Conservation (phyloP, 805 yeast species). For the Metschnikowia lunata region DNA sequence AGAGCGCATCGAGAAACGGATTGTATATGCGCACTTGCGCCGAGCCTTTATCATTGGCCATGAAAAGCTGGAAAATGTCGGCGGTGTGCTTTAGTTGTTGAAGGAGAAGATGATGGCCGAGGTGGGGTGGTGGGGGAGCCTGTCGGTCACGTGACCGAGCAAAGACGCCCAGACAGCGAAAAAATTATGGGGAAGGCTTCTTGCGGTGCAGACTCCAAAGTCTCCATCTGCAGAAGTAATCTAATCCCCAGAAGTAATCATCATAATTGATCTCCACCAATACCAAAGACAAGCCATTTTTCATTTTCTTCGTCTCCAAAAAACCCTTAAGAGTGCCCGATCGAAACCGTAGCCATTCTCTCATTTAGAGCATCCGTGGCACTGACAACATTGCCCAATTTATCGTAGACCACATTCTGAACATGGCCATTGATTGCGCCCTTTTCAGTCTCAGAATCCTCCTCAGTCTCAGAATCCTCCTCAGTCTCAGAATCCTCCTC, state of each 20-base stretch:
- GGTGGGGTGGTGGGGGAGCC: too few relatives aligned
- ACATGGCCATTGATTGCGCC: constrained; percentile 18
- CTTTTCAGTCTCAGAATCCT: constrained; percentile 9
- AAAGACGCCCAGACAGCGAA: too few relatives aligned
- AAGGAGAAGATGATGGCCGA: too few relatives aligned
- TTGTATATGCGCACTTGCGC: constrained; percentile 36
- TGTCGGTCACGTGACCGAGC: too few relatives aligned
- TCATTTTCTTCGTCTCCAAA: too few relatives aligned
- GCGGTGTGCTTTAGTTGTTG: too few relatives aligned
- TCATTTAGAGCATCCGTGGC: background rate
- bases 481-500: background rate
- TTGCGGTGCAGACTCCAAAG: too few relatives aligned
- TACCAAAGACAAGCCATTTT: too few relatives aligned
- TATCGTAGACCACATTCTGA: constrained; percentile 14
- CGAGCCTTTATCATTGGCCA: constrained; percentile 1
- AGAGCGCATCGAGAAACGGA: constrained; percentile 60
- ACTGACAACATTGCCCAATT: constrained; percentile 20
- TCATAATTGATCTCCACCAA: too few relatives aligned
- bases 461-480: constrained; percentile 6
- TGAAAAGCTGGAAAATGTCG: background rate
- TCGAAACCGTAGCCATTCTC: background rate
- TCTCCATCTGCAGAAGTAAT: too few relatives aligned
- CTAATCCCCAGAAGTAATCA: too few relatives aligned
- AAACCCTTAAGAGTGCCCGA: background rate
- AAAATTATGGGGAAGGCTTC: too few relatives aligned